Evolutionary conservation across 495 filamentous ascomycete genomes (phyloP).

Genomic region (Astrothelium macrocarpum): DNA sequence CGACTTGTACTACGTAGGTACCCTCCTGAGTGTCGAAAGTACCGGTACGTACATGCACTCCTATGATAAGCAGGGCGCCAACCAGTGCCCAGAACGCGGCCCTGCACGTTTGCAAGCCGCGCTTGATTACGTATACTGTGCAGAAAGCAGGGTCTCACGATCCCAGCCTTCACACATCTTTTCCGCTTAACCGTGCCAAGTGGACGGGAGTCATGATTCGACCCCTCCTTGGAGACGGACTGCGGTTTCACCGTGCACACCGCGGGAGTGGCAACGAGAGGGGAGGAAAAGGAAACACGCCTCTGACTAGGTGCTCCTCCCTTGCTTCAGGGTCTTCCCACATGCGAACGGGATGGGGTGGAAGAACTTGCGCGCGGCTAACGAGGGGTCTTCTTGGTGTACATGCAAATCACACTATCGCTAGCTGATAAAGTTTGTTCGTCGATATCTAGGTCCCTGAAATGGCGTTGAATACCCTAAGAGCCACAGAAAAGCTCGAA

Average conservation of each 20-base stretch:
- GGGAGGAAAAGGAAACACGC: background rate
- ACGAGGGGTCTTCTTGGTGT: background rate
- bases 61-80: conserved; percentile 1
- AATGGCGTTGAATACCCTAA: too few species aligned
- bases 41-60: background rate
- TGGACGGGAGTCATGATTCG: background rate
- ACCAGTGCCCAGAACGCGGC: background rate
- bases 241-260: background rate
- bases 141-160: background rate
- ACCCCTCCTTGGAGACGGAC: background rate
- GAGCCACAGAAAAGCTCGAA: too few species aligned
- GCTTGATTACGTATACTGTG: background rate
- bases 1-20: background rate
- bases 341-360: background rate
- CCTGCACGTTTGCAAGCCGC: background rate
- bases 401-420: background rate
- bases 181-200: background rate
- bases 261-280: background rate
- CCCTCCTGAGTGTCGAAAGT: background rate
- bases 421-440: background rate
- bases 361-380: background rate
- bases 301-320: too few species aligned
- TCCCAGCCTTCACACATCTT: background rate
- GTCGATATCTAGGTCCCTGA: background rate
- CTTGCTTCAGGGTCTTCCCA: background rate